Percentiles rank a stretch among this genome's conserved stretches.
Conservation (phyloP, 225 moss, liverwort and hornwort genomes). For the Pleurozium schreberi region DNA sequence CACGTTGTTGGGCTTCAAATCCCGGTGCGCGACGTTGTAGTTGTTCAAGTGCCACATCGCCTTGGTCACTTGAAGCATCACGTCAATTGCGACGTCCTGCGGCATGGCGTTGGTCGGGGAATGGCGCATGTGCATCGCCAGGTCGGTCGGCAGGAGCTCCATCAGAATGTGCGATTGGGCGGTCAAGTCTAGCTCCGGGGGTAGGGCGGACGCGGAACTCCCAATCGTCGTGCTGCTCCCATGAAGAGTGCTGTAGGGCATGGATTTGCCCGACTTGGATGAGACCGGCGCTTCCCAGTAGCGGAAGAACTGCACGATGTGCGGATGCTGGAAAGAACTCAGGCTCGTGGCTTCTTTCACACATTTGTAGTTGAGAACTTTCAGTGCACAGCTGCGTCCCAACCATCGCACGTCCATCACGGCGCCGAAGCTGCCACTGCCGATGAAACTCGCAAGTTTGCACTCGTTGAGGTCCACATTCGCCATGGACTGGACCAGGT, state of each 20-base stretch:
- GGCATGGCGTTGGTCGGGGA: neutral
- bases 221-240: no score
- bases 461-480: neutral
- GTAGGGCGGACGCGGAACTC: no score
- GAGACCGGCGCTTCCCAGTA: neutral
- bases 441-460: accelerated
- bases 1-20: neutral
- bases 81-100: neutral
- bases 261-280: neutral
- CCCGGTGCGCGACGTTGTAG: neutral
- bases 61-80: constrained; percentile 23
- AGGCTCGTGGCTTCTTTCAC: neutral
- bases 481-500: neutral
- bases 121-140: neutral
- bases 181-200: accelerated
- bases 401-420: neutral
- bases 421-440: neutral
- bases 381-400: neutral
- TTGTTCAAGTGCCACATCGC: constrained; percentile 15
- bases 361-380: neutral
- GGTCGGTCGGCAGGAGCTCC: neutral
- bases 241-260: accelerated
- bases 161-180: neutral
- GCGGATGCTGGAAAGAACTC: neutral
- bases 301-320: neutral